Conservation (phyloP, 1,284 basidiomycete species). For the Xerocomus tenax region DNA sequence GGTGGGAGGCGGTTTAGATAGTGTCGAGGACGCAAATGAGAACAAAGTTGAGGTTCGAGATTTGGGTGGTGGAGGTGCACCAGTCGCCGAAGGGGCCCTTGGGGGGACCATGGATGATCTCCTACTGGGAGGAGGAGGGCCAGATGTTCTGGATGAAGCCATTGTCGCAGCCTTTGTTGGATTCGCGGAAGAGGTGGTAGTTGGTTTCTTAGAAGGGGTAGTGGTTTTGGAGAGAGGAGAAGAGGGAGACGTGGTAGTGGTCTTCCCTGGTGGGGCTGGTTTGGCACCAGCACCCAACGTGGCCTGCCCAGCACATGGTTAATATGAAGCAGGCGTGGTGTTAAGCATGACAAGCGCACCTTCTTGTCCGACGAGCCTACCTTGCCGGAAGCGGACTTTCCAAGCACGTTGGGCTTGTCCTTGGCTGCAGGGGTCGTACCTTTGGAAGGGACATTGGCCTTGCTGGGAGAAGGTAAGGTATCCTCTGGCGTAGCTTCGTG, state of each 20-base stretch:
- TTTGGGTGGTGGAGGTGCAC: conserved; percentile 24
- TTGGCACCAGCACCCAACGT: conserved; percentile 58
- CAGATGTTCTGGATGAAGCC: conserved; percentile 32
- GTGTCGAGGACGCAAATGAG: conserved; percentile 31
- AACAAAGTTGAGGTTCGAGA: conserved; percentile 29
- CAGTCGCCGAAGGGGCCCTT: conserved; percentile 29
- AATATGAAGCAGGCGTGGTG: conserved; percentile 23
- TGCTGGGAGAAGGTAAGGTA: conserved; percentile 19
- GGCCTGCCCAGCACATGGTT: conserved; percentile 39
- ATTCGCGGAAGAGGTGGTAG: conserved; percentile 34
- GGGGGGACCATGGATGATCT: conserved; percentile 43
- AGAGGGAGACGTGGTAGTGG: conserved; percentile 30
- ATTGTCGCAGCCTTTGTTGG: conserved; percentile 38
- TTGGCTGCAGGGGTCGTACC: conserved; percentile 34
- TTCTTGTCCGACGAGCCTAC: conserved; percentile 50
- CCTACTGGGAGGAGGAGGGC: conserved; percentile 33
- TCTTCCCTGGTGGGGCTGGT: conserved; percentile 39
- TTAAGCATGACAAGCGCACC: conserved; percentile 36
- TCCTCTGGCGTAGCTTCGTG: conserved; percentile 12
- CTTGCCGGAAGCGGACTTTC: conserved; percentile 21
- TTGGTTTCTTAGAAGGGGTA: conserved; percentile 44
- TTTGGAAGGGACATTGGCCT: conserved; percentile 22
- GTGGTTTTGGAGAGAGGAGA: conserved; percentile 32
- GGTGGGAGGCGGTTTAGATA: conserved; percentile 32
- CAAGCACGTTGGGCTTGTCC: conserved; percentile 26